Base-by-base conservation (phyloP, 2,329 filamentous ascomycete species). In the Pestalotiopsis sp. region DNA sequence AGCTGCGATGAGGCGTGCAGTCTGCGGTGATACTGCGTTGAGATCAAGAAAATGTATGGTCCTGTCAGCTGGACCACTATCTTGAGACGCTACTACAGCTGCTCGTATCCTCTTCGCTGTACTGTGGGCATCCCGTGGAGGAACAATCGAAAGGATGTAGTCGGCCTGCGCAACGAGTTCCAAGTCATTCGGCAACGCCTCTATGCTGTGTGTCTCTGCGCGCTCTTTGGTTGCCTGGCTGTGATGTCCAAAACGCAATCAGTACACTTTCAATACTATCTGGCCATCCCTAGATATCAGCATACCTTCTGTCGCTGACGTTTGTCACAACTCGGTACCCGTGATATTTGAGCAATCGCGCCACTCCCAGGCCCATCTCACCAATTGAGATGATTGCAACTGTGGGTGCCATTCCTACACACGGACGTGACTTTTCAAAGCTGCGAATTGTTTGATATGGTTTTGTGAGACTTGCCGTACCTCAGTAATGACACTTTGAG, bases 341-440 rank as follows among this genome's bases (percentile, higher is more conserved):
- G 23, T 63, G 60, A 41, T 17, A 25, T 63, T 63, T 63, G n/a
- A 63, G 60, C 36, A 63, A 36, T 4, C 38, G 60, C 6, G 60
- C 60, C n/a, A 63, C 36, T 13, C 60, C 60, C 3, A 63, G 60
- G n/a, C 60, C 60, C 60, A 63, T 63, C 38, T 63, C 60, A 12
- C 60, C 60, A 41, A 63, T 63, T 38, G 60, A 63, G 31, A 63
- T 39, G 36, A 63, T 41, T 14, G 60, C 60, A 20, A 63, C 41
- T 9, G 38, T 45, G 17, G 60, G 60, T 20, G 17, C 23, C 60
- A 63, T 63, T 4, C 4, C 38, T 6, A 20, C 14, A 14, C 4
- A 23, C 7, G 4, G 12, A 39, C 11, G 12, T 63, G 31, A 11
- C 11, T 60, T 14, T 60, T n/a, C 57, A 4, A n/a, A n/a, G 17